Conservation (phyloP, 1,284 basidiomycete genomes). For the Mycosarcoma maydis region DNA sequence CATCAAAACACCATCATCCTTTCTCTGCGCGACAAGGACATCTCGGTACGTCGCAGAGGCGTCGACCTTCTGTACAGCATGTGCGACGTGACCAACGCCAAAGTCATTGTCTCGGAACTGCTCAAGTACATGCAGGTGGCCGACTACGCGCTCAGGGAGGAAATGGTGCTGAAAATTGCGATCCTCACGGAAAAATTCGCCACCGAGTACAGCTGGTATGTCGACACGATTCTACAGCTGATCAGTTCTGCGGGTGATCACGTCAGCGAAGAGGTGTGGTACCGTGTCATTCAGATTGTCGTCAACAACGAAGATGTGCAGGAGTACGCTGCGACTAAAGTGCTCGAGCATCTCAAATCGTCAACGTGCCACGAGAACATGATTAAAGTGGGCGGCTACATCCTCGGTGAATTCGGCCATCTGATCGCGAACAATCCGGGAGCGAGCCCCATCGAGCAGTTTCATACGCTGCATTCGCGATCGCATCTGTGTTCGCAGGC, state of each 20-base stretch:
- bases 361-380: constrained; percentile 95
- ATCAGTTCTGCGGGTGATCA: constrained; percentile 97
- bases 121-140: constrained; percentile 91
- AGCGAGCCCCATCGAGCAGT: constrained; percentile 93
- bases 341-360: constrained; percentile 87
- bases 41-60: constrained; percentile 91
- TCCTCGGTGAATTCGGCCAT: constrained; percentile 93
- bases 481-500: constrained; percentile 92
- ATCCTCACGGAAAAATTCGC: constrained; percentile 98
- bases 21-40: constrained; percentile 94
- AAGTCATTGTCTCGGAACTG: constrained; percentile 91
- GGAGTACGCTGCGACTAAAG: constrained; percentile 90
- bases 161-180: constrained; percentile 98
- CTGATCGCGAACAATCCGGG: constrained; percentile 93
- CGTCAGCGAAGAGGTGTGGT: constrained; percentile 99
- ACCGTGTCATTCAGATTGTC: constrained; percentile 96
- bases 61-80: constrained; percentile 97
- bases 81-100: constrained; percentile 96
- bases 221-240: constrained; percentile 76
- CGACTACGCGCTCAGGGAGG: constrained; percentile 93
- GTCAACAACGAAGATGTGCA: constrained; percentile 94
- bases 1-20: constrained; percentile 96
- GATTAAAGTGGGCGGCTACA: constrained; percentile 96
- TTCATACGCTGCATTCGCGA: constrained; percentile 91
- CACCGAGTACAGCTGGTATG: constrained; percentile 72